Evolutionary conservation across 805 yeast genomes (phyloP).

Genomic region (Zygoascus biomembranicola): DNA sequence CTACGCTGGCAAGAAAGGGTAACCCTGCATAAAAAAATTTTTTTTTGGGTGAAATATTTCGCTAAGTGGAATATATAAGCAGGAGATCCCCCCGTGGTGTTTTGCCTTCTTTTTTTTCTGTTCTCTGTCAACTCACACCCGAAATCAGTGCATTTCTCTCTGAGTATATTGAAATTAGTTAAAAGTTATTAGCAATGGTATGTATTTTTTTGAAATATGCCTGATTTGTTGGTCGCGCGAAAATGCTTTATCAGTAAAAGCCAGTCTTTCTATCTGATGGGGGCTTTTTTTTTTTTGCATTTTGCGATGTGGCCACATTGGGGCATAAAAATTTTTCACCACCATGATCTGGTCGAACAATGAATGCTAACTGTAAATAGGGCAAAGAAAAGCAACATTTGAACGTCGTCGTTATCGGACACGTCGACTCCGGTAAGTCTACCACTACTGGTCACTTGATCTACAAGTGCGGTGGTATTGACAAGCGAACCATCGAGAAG

Average conservation of each 20-base stretch:
- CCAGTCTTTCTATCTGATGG: too few relatives aligned
- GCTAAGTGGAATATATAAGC: slow-evolving; percentile 12
- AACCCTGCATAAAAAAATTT: slow-evolving; percentile 4
- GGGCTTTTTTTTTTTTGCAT: too few relatives aligned
- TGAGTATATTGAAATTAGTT: slow-evolving; percentile 24
- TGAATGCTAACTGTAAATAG: slow-evolving; percentile 27
- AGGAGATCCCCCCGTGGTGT: slow-evolving; percentile 7
- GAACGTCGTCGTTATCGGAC: slow-evolving; percentile 99
- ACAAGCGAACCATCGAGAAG: slow-evolving; percentile 97
- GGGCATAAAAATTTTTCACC: too few relatives aligned
- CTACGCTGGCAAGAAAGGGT: slow-evolving; percentile 1
- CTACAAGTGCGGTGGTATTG: slow-evolving; percentile 97
- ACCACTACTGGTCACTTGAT: slow-evolving; percentile 99
- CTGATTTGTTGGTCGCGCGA: too few relatives aligned
- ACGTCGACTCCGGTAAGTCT: slow-evolving; percentile 99
- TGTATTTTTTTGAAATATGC: slow-evolving; percentile 7
- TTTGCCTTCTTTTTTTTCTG: slow-evolving; percentile 21
- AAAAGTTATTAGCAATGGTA: slow-evolving; percentile 24
- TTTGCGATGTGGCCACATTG: too few relatives aligned
- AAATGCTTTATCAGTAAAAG: too few relatives aligned
- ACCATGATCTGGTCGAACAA: too few relatives aligned
- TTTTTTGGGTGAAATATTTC: slow-evolving; percentile 8
- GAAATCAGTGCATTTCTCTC: slow-evolving; percentile 33
- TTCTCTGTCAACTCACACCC: slow-evolving; percentile 35
- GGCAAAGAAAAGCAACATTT: slow-evolving; percentile 97